Evolutionary conservation across 2,329 filamentous ascomycete genomes (phyloP), one percentile per base, ranked within the genome.

Genomic region (Aureobasidium sp.): DNA sequence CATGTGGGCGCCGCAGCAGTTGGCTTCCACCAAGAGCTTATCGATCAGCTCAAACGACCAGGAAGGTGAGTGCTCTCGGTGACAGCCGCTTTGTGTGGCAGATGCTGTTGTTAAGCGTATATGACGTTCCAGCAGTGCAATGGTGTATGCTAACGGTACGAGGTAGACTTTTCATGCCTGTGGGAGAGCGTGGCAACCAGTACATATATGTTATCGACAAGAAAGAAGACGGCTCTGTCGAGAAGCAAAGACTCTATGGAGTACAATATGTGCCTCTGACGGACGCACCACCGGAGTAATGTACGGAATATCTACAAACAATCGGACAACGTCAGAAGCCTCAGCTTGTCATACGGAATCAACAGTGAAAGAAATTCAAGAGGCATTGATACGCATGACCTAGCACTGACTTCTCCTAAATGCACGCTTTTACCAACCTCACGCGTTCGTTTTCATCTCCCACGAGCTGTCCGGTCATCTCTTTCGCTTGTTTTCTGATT

Each of bases 1-100:
- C 94, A 97, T 72, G 94, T 97, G 2, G 94, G 94, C 0, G 94
- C 94, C 0, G 89, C 91, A 8, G 93, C 93, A 0, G 82, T 77
- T 27, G 82, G 85, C 70, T 76, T 96, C 61, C 92, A 96, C 72
- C 71, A 82, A 20, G 82, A 84, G 63, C 75, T 97, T 66, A 76
- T 96, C 50, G 82, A 86, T 34, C 94, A 97, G 77, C 77, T 99
- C 67, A 85, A 85, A 66, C 77, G 82, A 2, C 93, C 93, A 0
- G 94, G 94, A 0, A 80, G 86, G 77, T 82, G 59, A 68, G 70
- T 70, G 12, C 15, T 51, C n/a, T 34, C 17, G 8, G n/a, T 26
- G 26, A 27, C 41, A n/a, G 13, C 32, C 10, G 20, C 34, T 20
- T 42, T 10, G 1, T 26, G 27, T 32, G 20, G 17, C 27, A 32